Evolutionary conservation across 495 filamentous ascomycete species (phyloP), one percentile per base, ranked within the genome.

Genomic region (Beverwykella pulmonaria): DNA sequence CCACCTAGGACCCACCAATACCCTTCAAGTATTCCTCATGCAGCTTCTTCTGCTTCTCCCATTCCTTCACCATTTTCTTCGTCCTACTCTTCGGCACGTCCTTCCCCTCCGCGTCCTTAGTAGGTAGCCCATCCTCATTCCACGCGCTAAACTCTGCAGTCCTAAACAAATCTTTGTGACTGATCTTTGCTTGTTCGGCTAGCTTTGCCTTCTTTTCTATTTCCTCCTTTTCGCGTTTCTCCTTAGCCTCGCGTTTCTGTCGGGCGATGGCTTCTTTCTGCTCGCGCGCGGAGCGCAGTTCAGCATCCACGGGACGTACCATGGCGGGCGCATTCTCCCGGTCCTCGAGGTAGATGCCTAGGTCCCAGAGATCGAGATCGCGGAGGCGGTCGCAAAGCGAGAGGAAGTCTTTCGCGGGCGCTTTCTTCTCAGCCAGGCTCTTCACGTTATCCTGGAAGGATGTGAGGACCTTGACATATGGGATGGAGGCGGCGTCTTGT

Each of bases 1-100:
- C 32, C 32, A 34, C 6, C 12, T 34, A 34, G 12, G 39, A 44
- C 17, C 39, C 39, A 44, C 39, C 39, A 15, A 44, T n/a, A 44
- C 39, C 39, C 17, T 44, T 44, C 39, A 44, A 44, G 39, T 44
- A 44, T n/a, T 44, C 8, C 39, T 96, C 90, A 74, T 97, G 90
- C 61, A 84, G 70, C 83, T 91, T 96, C 83, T 90, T 95, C 81
- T 97, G 94, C 75, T 80, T 86, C 73, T 96, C 91, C 92, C 91
- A 96, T 27, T 91, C 90, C 81, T 98, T 98, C 79, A 78, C 87
- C 36, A 98, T 74, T 83, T 92, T 95, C 83, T 97, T 98, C 34
- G 63, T 62, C 69, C 84, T 82, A 60, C 82, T 88, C 82, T 97
- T 98, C 23, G 91, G 82, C 26, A 98, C 79, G 73, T 95, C 92